Evolutionary conservation across 768 basidiomycete species (phyloP), one percentile per base, ranked within the genome.

Genomic region (Tephrocybe sp.): DNA sequence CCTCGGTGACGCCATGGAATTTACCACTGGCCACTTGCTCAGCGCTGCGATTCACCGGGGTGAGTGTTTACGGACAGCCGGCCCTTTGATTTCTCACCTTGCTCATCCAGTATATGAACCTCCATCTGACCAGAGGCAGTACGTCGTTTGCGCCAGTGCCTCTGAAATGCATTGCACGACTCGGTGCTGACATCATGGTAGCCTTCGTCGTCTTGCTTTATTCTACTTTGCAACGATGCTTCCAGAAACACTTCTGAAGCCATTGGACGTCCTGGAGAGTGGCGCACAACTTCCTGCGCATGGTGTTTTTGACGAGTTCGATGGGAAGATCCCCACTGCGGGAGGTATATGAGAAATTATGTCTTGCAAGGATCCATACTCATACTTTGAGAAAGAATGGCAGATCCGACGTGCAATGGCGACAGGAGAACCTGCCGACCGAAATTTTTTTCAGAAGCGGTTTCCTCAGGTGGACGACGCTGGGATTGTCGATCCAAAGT

Each of bases 161-260:
- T 8, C 33, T 34, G 8, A 8, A 14, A 14, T 34, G 33, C 33
- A 34, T 34, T n/a, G n/a, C n/a, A n/a, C n/a, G n/a, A n/a, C n/a
- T 8, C 33, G 8, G 33, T 34, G 33, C 8, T 34, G 9, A 34
- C 9, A 8, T 8, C 14, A 34, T 34, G 9, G 14, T 34, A 34
- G 33, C 33, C 14, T 34, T 34, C 33, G 33, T 8, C 33, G 33
- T 34, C 33, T 34, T 14, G 30, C 22, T 20, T 30, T 43, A 26
- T 43, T 43, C 14, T 43, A 43, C 16, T 43, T 43, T 30, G 42
- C 42, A 7, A 43, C 42, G 7, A 43, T 43, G 42, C 42, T 43
- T 30, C 42, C 22, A 8, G 42, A 43, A 4, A 30, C 23, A 14
- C 42, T 26, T 4, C 20, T 43, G 42, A 43, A 43, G 23, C 23